Evolutionary conservation across 78 protist genomes (phyloP), one percentile per base, ranked within the genome.

Genomic region (Polysphondylium violaceum): DNA sequence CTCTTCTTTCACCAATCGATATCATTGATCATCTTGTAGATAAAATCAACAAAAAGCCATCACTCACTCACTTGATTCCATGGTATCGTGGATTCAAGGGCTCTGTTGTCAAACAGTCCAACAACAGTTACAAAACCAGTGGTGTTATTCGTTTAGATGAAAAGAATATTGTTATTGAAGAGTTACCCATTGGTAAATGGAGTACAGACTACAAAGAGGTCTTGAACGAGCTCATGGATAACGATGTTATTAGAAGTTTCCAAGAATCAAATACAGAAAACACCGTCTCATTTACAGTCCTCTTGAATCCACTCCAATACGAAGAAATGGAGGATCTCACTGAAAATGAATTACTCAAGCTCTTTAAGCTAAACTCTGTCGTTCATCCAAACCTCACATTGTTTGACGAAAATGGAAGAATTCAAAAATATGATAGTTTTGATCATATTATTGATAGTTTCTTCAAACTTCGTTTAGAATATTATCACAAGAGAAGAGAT

Each of bases 171-270:
- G 86, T 58, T 2, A 77, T 96, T 65, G 76, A 87, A 0, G 98
- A 96, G 72, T 74, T 95, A 47, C 98, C 97, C 14, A 51, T 94
- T 31, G 91, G 89, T 7, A 36, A 7, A 31, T 96, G 97, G 98
- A 93, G 94, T 3, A 73, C 96, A 55, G 55, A 40, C 31, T 97
- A 95, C 93, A 98, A 98, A 92, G 97, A 93, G 17, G 0, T 65
- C 31, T 67, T 97, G 11, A 75, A 87, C 17, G 76, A 47, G 6
- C 2, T 33, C 31, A 76, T 59, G n/a, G 53, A 43, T 14, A 76
- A 76, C 47, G 55, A 75, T 25, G 35, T 40, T 2, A 72, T 36
- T 51, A 50, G 27, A 72, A 14, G n/a, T 27, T 36, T 36, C 36
- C 56, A 44, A 31, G 64, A 47, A 43, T n/a, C 51, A 47, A 68